These are phyloP conservation scores for Darksidea phi DNA, from an alignment of 495 filamentous ascomycete genomes.

Conservation along the genomic window DNA sequence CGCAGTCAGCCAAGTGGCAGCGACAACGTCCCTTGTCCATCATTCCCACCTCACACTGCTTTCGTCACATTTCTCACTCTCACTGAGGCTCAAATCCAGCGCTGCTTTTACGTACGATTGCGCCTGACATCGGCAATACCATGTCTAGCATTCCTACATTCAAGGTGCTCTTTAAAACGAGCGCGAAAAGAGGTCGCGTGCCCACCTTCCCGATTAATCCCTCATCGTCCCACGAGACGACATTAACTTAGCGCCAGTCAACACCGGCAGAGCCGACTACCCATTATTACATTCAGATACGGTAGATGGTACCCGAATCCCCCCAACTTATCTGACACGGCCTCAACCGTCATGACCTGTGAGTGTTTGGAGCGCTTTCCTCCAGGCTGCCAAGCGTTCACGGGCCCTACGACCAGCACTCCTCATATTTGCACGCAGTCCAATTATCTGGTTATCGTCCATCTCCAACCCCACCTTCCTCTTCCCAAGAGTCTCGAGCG, in stretches of 20 bases:
- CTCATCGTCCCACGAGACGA: background rate
- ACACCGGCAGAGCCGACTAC: background rate
- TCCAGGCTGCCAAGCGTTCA: background rate
- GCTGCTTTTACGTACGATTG: no score
- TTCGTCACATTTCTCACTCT: no score
- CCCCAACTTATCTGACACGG: background rate
- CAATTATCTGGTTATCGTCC: background rate
- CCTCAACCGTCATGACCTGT: no score
- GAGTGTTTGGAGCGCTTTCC: background rate
- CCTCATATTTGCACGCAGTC: background rate
- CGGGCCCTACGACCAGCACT: background rate
- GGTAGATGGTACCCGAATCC: background rate
- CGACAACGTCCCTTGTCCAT: no score
- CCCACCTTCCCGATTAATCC: background rate
- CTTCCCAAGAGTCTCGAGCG: slow-evolving; percentile 2
- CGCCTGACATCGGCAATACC: no score
- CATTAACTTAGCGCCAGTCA: background rate
- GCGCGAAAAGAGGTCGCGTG: slow-evolving; percentile 7
- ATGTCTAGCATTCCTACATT: no score
- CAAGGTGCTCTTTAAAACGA: background rate
- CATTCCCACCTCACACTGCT: no score
- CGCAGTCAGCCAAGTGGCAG: no score
- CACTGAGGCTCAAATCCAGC: no score
- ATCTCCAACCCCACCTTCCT: background rate
- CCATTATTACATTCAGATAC: no score